Evolutionary conservation across 1,284 basidiomycete species (phyloP).

Genomic region (Papiliotrema laurentii): DNA sequence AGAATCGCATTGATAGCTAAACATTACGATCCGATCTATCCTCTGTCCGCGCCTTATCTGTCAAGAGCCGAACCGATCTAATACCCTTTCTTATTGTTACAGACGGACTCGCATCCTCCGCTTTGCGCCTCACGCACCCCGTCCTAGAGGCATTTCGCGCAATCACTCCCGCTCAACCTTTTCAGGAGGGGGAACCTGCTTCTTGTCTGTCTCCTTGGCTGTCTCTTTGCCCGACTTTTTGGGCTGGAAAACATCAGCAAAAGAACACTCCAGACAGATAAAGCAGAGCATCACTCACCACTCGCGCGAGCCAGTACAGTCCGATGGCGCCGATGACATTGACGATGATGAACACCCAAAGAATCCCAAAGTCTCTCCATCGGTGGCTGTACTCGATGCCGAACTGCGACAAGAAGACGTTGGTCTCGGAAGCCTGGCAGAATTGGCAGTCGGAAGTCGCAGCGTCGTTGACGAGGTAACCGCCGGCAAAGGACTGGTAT

Average conservation of each 20-base stretch:
- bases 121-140: no score
- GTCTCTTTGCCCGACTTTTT: not conserved
- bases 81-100: no score
- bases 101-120: no score
- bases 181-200: not conserved
- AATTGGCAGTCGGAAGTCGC: conserved; percentile 42
- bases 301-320: conserved; percentile 44
- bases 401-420: conserved; percentile 58
- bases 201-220: not conserved
- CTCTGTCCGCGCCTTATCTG: no score
- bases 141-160: no score
- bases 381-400: conserved; percentile 56
- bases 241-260: not conserved
- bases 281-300: conserved; percentile 21
- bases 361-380: conserved; percentile 63
- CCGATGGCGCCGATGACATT: conserved; percentile 50
- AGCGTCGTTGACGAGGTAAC: conserved; percentile 38
- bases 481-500: conserved; percentile 40
- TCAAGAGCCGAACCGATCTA: no score
- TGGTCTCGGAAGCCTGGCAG: conserved; percentile 53
- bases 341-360: conserved; percentile 61
- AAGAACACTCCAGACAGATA: not conserved
- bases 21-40: no score
- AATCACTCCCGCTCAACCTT: no score
- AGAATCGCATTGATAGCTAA: no score